These are phyloP conservation scores for Fraxinus albicans DNA, from an alignment of 305 asterid species.

Conservation along the genomic window DNA sequence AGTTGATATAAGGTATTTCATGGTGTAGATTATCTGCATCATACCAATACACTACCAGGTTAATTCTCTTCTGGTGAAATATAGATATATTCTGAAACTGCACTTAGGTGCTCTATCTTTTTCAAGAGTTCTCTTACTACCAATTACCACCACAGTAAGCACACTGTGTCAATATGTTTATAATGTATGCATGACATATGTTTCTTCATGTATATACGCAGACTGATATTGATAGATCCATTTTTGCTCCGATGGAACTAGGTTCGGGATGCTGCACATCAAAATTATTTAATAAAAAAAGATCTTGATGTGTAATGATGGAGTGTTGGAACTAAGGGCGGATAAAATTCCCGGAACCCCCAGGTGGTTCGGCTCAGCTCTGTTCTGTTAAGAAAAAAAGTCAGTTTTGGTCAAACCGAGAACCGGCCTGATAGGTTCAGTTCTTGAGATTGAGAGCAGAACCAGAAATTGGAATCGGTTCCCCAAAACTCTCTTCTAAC, in stretches of 20 bases:
- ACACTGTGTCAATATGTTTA: not conserved
- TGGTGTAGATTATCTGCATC: constrained; percentile 14
- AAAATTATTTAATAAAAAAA: not conserved
- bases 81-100: not conserved
- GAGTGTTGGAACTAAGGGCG: not conserved
- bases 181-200: not conserved
- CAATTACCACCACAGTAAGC: not conserved
- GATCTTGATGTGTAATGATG: not conserved
- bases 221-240: not conserved
- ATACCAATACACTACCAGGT: not conserved
- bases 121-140: not conserved
- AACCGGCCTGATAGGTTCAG: not conserved
- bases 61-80: not conserved
- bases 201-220: not conserved
- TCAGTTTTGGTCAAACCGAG: not conserved
- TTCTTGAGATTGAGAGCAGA: not conserved
- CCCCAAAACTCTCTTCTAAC: not conserved
- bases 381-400: not conserved
- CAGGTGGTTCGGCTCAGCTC: not conserved
- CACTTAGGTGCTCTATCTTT: not conserved
- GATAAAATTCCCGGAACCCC: not conserved
- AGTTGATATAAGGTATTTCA: constrained; percentile 69
- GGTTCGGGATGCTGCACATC: not conserved
- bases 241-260: not conserved
- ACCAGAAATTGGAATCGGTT: not conserved